Conservation (phyloP, 305 asterid species). For the Andrographis paniculata region DNA sequence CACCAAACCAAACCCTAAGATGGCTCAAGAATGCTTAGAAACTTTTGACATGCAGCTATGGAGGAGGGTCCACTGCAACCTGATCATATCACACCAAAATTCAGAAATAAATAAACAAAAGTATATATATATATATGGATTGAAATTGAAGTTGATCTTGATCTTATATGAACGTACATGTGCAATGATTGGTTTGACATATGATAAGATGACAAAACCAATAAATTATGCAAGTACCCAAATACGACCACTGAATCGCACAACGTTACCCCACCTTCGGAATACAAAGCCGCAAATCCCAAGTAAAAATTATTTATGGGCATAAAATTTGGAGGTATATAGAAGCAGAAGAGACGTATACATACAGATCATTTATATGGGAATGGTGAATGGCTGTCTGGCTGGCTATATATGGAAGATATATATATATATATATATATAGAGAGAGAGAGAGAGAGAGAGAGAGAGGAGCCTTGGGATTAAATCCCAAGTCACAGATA, state of each 20-base stretch:
- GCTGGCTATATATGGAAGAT: too few relatives aligned
- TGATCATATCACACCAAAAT: neutral
- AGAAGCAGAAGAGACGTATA: too few relatives aligned
- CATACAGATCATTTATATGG: too few relatives aligned
- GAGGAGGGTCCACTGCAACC: slow-evolving; percentile 24
- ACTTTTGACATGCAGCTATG: slow-evolving; percentile 21
- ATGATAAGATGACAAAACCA: slow-evolving; percentile 20
- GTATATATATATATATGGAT: too few relatives aligned
- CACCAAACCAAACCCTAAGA: slow-evolving; percentile 18
- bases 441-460: slow-evolving; percentile 35
- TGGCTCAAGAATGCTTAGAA: slow-evolving; percentile 21
- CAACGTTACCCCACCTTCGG: too few relatives aligned
- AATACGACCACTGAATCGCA: slow-evolving; percentile 14
- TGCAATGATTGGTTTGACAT: slow-evolving; percentile 24
- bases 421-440: slow-evolving; percentile 19
- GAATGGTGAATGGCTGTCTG: too few relatives aligned
- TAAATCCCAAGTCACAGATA: slow-evolving; percentile 45
- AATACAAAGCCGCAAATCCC: too few relatives aligned
- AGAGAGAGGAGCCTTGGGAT: slow-evolving; percentile 90
- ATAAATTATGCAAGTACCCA: slow-evolving; percentile 19
- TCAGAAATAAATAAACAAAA: neutral
- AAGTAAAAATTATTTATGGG: too few relatives aligned
- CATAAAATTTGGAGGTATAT: too few relatives aligned
- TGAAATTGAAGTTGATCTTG: too few relatives aligned
- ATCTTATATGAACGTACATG: too few relatives aligned